Percentiles rank a stretch among this genome's conserved stretches.
These are phyloP conservation scores for Trichoderma sp. DNA, from an alignment of 2,329 filamentous ascomycete genomes.

Conservation along the genomic window DNA sequence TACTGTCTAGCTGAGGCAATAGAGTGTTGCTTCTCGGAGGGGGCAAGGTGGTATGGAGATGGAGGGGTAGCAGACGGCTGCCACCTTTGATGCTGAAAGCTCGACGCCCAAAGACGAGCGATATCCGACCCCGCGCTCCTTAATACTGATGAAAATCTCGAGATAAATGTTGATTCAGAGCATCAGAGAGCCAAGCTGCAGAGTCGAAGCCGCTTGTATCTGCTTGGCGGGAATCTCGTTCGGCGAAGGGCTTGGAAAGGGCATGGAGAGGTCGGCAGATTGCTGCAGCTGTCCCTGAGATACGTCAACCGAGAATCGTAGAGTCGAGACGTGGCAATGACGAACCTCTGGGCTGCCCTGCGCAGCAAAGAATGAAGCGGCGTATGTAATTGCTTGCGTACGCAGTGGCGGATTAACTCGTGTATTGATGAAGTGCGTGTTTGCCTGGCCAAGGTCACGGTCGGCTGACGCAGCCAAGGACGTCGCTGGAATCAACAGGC, in stretches of 20 bases:
- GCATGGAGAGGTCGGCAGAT: conserved; percentile 8
- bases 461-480: conserved; percentile 17
- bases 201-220: background rate
- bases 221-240: background rate
- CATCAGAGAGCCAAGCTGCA: background rate
- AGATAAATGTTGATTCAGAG: background rate
- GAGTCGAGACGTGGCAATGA: background rate
- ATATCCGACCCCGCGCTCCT: background rate
- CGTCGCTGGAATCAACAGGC: background rate
- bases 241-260: background rate
- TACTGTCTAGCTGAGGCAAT: background rate
- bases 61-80: conserved; percentile 12
- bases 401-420: conserved; percentile 15
- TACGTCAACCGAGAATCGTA: background rate
- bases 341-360: conserved; percentile 9
- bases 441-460: conserved; percentile 8
- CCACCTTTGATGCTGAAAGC: background rate
- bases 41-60: background rate
- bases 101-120: background rate
- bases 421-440: background rate
- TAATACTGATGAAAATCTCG: background rate
- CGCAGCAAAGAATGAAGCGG: background rate
- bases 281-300: conserved; percentile 14
- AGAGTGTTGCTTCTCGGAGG: background rate
- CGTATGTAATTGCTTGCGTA: conserved; percentile 23